Conservation (phyloP, 2,329 filamentous ascomycete genomes). For the Allantophomopsis cytisporea region DNA sequence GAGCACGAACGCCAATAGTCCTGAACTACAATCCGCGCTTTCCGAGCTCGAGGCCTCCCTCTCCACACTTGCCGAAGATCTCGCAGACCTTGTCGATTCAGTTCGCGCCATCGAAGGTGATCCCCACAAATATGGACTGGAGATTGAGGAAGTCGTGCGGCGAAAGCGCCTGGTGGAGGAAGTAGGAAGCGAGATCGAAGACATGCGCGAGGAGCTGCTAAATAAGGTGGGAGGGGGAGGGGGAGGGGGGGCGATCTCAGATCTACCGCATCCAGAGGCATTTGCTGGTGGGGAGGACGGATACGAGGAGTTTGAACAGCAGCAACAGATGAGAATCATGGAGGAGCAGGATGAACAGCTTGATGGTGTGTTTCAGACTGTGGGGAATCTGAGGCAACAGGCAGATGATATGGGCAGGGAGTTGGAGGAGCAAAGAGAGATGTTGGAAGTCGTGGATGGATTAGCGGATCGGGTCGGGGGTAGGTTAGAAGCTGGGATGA, state of each 20-base stretch:
- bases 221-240: conserved; percentile 30
- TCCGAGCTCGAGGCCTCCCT: conserved; percentile 55
- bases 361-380: conserved; percentile 84
- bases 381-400: conserved; percentile 80
- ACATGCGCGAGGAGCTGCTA: conserved; percentile 74
- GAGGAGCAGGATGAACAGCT: conserved; percentile 87
- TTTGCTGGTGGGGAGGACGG: conserved; percentile 27
- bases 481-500: conserved; percentile 73
- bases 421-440: conserved; percentile 83
- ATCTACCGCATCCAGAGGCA: conserved; percentile 29
- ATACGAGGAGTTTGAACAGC: conserved; percentile 77
- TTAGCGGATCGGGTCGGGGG: conserved; percentile 80
- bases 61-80: conserved; percentile 62
- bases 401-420: conserved; percentile 94
- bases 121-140: conserved; percentile 76
- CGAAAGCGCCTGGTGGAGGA: conserved; percentile 76
- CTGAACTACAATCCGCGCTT: conserved; percentile 72
- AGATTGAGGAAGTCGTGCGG: conserved; percentile 67
- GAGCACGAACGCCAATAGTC: conserved; percentile 54
- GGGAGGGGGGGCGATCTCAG: conserved; percentile 22
- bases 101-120: conserved; percentile 80
- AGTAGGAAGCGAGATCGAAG: conserved; percentile 76
- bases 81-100: conserved; percentile 76
- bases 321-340: conserved; percentile 86
- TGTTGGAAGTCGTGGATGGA: conserved; percentile 75